Base-by-base conservation (phyloP, 225 moss, liverwort and hornwort species). In the Antitrichia curtipendula region DNA sequence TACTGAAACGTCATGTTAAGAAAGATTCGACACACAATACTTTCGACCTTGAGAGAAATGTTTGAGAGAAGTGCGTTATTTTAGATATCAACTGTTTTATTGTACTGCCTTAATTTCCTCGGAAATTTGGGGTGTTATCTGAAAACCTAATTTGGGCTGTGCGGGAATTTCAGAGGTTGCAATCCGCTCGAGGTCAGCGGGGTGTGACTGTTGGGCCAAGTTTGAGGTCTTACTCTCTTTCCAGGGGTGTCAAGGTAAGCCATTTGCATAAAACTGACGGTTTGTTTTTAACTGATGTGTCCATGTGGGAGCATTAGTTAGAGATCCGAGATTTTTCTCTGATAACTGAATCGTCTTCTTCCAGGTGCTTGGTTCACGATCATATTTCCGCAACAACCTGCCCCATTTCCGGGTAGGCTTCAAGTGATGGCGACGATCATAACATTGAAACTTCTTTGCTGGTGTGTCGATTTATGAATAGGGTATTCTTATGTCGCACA, bases 301-400 rank as follows among this genome's bases (percentile, higher is more conserved):
- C 14, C 74, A 18, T 70, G 40, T 85, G 77, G 59, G 87, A 80
- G 82, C 40, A 73, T 75, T 75, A 69, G 62, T 80, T 65, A 23
- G 43, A 53, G 76, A 53, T 75, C 24, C 4, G 23, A 72, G 24
- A 75, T 14, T 86, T 82, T 47, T 62, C 29, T 50, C 70, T 66
- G 47, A 79, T 83, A 62, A 82, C 78, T 41, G 70, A 65, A 66
- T 49, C 68, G 32, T 65, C 71, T 81, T 66, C 72, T 70, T 86
- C 40, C 89, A 94, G 92, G 92, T 85, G 82, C 92, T 87, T 76
- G 86, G 88, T 77, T 92, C 88, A 41, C 85, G 54, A 56, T 90
- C 86, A 65, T 75, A 63, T 81, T 87, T 92, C 36, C 77, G 87
- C 79, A 65, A 84, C 76, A 82, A 86, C 69, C 84, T 93, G 45